phyloP scores from a whole-genome alignment of 1,139 yeast species.

The Pichia sp. region DNA sequence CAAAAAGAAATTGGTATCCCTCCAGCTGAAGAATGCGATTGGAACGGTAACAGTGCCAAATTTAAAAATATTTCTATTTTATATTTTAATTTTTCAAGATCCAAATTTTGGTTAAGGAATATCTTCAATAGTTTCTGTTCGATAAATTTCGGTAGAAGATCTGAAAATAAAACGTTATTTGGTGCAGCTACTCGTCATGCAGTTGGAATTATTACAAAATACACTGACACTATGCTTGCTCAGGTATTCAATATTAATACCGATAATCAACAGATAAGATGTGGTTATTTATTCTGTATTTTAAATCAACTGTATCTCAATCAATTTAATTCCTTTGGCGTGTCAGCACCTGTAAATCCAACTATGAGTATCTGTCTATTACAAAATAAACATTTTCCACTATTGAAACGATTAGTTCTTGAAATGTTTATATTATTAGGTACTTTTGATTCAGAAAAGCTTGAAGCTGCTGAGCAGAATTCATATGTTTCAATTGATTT shows the following conservation, averaged over 20 bases:
- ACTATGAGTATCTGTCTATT: slow-evolving; percentile 24
- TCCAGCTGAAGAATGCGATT: slow-evolving; percentile 27
- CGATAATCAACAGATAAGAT: slow-evolving; percentile 19
- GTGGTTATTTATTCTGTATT: slow-evolving; percentile 32
- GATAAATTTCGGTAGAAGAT: slow-evolving; percentile 36
- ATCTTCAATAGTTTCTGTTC: slow-evolving; percentile 38
- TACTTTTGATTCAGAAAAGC: slow-evolving; percentile 13
- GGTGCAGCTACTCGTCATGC: slow-evolving; percentile 35
- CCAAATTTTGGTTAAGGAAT: slow-evolving; percentile 45
- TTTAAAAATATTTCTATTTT: slow-evolving; percentile 57
- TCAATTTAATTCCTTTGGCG: slow-evolving; percentile 20
- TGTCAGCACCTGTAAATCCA: slow-evolving; percentile 23
- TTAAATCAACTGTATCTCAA: slow-evolving; percentile 28
- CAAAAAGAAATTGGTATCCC: slow-evolving; percentile 36
- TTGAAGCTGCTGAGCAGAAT: slow-evolving; percentile 15
- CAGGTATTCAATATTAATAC: slow-evolving; percentile 19
- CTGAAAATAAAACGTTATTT: slow-evolving; percentile 31
- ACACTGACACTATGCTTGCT: slow-evolving; percentile 28
- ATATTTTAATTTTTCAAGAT: slow-evolving; percentile 43
- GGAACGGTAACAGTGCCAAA: slow-evolving; percentile 43
- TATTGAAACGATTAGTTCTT: slow-evolving; percentile 20
- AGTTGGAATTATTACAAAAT: slow-evolving; percentile 36
- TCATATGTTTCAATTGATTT: slow-evolving; percentile 22
- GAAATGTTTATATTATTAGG: slow-evolving; percentile 18
- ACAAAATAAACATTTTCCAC: slow-evolving; percentile 21